Conservation (phyloP, 352 stramenopile species). For the Albugo laibachii region DNA sequence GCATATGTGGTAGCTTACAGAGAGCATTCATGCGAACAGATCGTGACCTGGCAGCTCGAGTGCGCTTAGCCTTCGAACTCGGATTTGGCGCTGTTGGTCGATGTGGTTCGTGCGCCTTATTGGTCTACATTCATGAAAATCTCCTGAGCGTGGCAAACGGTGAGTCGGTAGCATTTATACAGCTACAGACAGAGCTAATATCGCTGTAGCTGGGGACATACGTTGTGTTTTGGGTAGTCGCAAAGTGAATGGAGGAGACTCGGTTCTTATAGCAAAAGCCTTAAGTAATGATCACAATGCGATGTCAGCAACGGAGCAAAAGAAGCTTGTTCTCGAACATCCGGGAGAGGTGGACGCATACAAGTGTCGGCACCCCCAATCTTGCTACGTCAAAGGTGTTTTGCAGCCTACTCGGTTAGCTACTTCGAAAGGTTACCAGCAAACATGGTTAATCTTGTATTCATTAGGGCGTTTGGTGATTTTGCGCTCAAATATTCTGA, state of each 20-base stretch:
- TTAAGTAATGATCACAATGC: slow-evolving; percentile 87
- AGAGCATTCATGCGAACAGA: slow-evolving; percentile 77
- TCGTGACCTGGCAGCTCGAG: slow-evolving; percentile 57
- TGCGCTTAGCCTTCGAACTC: slow-evolving; percentile 74
- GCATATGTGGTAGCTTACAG: slow-evolving; percentile 47
- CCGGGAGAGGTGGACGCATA: slow-evolving; percentile 80
- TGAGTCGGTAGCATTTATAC: slow-evolving; percentile 1
- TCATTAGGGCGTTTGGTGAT: slow-evolving; percentile 74
- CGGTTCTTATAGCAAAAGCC: slow-evolving; percentile 18
- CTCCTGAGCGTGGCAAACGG: slow-evolving; percentile 74
- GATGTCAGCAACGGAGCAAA: slow-evolving; percentile 72
- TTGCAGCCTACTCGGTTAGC: slow-evolving; percentile 69
- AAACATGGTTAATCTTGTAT: too few relatives aligned
- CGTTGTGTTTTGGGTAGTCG: slow-evolving; percentile 41
- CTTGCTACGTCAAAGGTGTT: slow-evolving; percentile 86
- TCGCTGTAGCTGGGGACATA: slow-evolving; percentile 37
- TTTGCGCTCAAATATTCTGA: slow-evolving; percentile 88
- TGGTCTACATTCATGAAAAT: slow-evolving; percentile 53
- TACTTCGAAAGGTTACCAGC: background rate
- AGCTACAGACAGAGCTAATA: too few relatives aligned
- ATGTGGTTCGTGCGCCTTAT: slow-evolving; percentile 74
- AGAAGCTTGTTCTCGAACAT: slow-evolving; percentile 69
- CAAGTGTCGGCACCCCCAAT: slow-evolving; percentile 72
- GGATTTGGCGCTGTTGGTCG: slow-evolving; percentile 79
- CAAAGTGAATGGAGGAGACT: too few relatives aligned